Conservation (phyloP, 2,329 filamentous ascomycete species). For the Chrysoporthe austroafricana region DNA sequence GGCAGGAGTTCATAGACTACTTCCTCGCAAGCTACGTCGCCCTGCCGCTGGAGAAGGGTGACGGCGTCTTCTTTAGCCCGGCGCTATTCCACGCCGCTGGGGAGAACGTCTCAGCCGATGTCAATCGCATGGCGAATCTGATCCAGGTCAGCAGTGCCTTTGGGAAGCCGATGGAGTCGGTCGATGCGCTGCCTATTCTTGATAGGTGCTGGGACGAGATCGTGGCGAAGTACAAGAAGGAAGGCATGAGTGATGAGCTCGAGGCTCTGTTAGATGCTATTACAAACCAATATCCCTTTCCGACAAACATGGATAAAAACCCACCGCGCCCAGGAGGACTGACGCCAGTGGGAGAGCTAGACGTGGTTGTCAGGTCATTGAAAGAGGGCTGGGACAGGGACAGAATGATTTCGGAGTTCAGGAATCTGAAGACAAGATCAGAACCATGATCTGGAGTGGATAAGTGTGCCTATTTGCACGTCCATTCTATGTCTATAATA, state of each 20-base stretch:
- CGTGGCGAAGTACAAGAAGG: slow-evolving; percentile 35
- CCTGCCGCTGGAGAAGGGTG: slow-evolving; percentile 56
- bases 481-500: background rate
- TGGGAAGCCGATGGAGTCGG: slow-evolving; percentile 66
- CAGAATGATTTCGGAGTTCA: slow-evolving; percentile 46
- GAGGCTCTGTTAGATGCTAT: slow-evolving; percentile 54
- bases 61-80: slow-evolving; percentile 68
- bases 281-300: slow-evolving; percentile 64
- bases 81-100: slow-evolving; percentile 67
- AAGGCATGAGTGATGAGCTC: slow-evolving; percentile 47
- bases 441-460: background rate
- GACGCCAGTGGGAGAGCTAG: slow-evolving; percentile 64
- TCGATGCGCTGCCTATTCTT: slow-evolving; percentile 56
- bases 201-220: slow-evolving; percentile 50
- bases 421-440: slow-evolving; percentile 22
- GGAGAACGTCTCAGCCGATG: slow-evolving; percentile 51
- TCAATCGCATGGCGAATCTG: slow-evolving; percentile 63
- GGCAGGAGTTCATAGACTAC: slow-evolving; percentile 54
- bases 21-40: slow-evolving; percentile 58
- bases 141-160: slow-evolving; percentile 65
- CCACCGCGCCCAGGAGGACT: slow-evolving; percentile 60
- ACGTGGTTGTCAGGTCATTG: slow-evolving; percentile 51
- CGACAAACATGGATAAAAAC: slow-evolving; percentile 62
- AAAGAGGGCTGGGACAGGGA: slow-evolving; percentile 44
- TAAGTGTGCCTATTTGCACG: background rate